phyloP scores from a whole-genome alignment of 306 rosid species.

The Sphenostylis stenocarpa region DNA sequence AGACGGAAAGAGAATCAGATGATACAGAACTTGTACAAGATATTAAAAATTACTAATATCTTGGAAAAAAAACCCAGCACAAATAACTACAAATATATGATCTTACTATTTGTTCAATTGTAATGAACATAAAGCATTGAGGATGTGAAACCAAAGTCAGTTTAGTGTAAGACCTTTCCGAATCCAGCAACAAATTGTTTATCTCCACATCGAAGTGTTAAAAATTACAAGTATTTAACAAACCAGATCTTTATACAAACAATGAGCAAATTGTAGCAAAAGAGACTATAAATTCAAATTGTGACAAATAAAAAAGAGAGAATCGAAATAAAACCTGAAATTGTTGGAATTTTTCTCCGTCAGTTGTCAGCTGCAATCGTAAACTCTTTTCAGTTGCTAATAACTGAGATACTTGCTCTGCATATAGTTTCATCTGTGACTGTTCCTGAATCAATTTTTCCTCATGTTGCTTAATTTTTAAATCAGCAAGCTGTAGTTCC shows the following conservation, averaged over 20 bases:
- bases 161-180: neutral
- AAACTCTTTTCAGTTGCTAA: conserved; percentile 81
- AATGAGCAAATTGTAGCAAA: conserved; percentile 9
- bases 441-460: conserved; percentile 84
- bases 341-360: conserved; percentile 94
- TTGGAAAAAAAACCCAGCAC: neutral
- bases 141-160: neutral
- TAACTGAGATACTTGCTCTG: conserved; percentile 86
- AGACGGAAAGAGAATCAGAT: neutral
- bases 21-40: neutral
- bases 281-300: conserved; percentile 10
- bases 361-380: conserved; percentile 81
- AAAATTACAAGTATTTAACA: neutral
- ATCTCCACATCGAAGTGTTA: neutral
- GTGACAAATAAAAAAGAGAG: conserved; percentile 7
- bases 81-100: neutral
- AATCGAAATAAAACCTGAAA: conserved; percentile 65
- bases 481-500: conserved; percentile 92
- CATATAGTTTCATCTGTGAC: conserved; percentile 86
- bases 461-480: conserved; percentile 82
- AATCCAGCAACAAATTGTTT: conserved; percentile 12
- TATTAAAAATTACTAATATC: neutral
- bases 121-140: neutral
- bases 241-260: conserved; percentile 20
- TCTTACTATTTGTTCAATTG: neutral